Conservation (phyloP, 345 rosid genomes). For the Kandelia obovata region DNA sequence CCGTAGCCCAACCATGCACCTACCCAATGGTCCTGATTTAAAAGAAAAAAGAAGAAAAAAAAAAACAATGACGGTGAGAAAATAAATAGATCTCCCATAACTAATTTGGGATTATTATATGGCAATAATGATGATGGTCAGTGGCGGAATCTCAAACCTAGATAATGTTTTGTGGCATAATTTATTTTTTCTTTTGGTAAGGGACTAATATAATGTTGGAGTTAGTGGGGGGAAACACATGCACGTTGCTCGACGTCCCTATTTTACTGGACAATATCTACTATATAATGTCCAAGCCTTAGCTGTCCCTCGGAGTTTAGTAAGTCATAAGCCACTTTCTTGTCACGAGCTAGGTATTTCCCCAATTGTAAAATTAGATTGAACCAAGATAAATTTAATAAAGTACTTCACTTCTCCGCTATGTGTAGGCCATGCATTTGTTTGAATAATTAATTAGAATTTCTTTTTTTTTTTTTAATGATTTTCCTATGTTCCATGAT, state of each 20-base stretch:
- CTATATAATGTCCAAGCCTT: not conserved
- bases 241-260: conserved; percentile 10
- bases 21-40: not conserved
- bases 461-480: no score
- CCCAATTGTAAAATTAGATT: conserved; percentile 5
- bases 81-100: not conserved
- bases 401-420: no score
- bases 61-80: not conserved
- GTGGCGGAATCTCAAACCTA: conserved; percentile 28
- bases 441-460: no score
- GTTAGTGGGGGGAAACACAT: conserved; percentile 26
- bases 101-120: conserved; percentile 4
- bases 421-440: no score
- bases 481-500: no score
- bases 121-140: conserved; percentile 18
- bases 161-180: not conserved
- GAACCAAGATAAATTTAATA: no score
- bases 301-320: not conserved
- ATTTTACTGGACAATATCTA: not conserved
- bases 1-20: no score
- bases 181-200: not conserved
- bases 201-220: not conserved
- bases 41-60: not conserved
- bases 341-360: conserved; percentile 4
- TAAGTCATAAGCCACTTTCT: not conserved